phyloP scores from a whole-genome alignment of 306 rosid genomes.

The Vigna reflexopilosa region DNA sequence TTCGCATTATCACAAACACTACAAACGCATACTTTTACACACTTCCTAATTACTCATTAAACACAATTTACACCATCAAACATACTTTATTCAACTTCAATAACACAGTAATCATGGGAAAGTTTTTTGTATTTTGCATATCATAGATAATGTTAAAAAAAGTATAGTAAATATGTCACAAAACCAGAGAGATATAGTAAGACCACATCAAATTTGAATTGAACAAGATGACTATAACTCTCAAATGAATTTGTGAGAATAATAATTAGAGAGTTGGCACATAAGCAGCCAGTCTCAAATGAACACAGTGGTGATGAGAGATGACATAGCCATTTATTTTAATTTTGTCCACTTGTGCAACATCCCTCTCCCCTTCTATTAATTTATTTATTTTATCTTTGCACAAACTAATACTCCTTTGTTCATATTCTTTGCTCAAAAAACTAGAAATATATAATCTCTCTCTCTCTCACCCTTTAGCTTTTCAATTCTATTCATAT shows the following conservation, averaged over 20 bases:
- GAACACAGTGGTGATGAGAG: constrained; percentile 35
- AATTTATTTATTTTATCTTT: constrained; percentile 24
- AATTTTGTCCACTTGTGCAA: constrained; percentile 50
- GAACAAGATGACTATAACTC: no score
- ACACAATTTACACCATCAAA: no score
- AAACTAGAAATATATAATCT: constrained; percentile 37
- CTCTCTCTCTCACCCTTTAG: not conserved
- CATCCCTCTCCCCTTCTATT: constrained; percentile 38
- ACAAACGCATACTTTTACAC: not conserved
- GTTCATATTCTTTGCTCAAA: constrained; percentile 32
- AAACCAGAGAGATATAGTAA: no score
- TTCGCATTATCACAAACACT: not conserved
- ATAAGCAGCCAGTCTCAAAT: constrained; percentile 49
- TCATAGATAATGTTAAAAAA: no score
- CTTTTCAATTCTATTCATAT: constrained; percentile 38
- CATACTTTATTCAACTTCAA: no score
- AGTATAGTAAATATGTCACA: no score
- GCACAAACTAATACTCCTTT: constrained; percentile 34
- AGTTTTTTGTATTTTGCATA: no score
- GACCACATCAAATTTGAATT: no score
- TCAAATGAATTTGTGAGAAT: no score
- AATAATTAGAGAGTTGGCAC: constrained; percentile 41
- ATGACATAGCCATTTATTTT: constrained; percentile 44
- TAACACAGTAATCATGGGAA: no score
- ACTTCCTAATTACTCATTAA: no score